These are phyloP conservation scores for Eremochloa ophiuroides DNA, from an alignment of 176 grass and related monocot species.

Conservation along the genomic window DNA sequence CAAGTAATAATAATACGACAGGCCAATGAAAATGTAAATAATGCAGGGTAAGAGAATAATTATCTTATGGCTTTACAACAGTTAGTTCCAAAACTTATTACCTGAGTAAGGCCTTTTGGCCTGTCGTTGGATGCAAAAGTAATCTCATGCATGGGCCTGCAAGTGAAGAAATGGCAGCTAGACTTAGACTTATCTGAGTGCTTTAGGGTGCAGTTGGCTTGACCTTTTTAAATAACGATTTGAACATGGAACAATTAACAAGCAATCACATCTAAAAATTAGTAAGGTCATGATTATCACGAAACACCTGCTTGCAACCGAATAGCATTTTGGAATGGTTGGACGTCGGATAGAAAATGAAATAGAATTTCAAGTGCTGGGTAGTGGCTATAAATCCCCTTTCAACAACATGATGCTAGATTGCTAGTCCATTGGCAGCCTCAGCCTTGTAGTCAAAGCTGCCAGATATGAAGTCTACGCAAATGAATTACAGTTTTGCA, in stretches of 20 bases:
- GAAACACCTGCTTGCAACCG: neutral
- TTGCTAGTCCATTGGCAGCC: no score
- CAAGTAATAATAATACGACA: no score
- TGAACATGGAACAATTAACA: neutral
- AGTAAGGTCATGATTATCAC: neutral
- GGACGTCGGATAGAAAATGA: neutral
- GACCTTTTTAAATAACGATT: neutral
- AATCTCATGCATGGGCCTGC: conserved; percentile 28
- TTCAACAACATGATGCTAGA: neutral
- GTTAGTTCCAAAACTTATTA: neutral
- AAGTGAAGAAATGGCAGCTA: neutral
- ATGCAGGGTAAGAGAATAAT: neutral
- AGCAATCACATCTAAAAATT: neutral
- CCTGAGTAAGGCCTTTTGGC: conserved; percentile 28
- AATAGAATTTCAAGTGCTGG: neutral
- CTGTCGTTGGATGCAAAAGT: conserved; percentile 17
- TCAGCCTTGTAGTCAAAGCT: neutral
- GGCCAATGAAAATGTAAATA: neutral
- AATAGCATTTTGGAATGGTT: no score
- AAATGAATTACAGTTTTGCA: no score
- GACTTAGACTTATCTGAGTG: no score
- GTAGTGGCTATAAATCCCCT: neutral
- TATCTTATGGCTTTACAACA: no score
- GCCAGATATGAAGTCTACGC: no score
- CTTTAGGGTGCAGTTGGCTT: neutral